Conservation (phyloP, 345 rosid species). For the Xanthoceras sorbifolium region DNA sequence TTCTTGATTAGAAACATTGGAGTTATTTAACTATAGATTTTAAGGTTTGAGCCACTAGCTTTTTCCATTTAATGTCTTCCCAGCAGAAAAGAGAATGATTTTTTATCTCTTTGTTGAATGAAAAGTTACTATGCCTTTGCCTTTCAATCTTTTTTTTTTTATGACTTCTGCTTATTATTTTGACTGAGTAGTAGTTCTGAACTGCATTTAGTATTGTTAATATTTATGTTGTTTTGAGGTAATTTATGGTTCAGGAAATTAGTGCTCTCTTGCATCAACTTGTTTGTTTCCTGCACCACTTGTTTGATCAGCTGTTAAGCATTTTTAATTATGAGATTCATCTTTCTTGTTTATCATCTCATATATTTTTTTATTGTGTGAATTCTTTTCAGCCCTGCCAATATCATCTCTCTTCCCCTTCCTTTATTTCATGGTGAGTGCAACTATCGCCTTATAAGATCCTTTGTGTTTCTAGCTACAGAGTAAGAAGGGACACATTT, state of each 20-base stretch:
- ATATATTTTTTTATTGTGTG: not conserved
- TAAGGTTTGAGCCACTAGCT: not conserved
- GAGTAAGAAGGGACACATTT: not conserved
- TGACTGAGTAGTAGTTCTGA: too few species aligned
- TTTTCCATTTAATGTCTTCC: too few species aligned
- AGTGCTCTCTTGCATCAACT: not conserved
- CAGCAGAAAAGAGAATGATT: too few species aligned
- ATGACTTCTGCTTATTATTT: not conserved
- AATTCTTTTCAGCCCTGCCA: constrained; percentile 70
- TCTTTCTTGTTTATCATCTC: not conserved
- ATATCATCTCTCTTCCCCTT: constrained; percentile 88
- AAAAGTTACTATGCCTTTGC: too few species aligned
- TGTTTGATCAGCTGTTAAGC: not conserved
- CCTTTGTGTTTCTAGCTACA: not conserved
- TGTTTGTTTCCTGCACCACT: constrained; percentile 2
- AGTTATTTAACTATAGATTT: too few species aligned
- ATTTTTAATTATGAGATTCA: not conserved
- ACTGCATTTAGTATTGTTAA: not conserved
- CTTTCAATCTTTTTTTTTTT: too few species aligned
- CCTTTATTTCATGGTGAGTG: constrained; percentile 90
- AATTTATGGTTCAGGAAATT: constrained; percentile 5
- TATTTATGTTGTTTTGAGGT: not conserved
- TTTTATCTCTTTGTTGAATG: too few species aligned
- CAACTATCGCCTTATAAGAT: not conserved
- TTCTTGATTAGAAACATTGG: not conserved